Evolutionary conservation across 345 rosid species (phyloP), one percentile per base, ranked within the genome.

Genomic region (Rhodomyrtus tomentosa): DNA sequence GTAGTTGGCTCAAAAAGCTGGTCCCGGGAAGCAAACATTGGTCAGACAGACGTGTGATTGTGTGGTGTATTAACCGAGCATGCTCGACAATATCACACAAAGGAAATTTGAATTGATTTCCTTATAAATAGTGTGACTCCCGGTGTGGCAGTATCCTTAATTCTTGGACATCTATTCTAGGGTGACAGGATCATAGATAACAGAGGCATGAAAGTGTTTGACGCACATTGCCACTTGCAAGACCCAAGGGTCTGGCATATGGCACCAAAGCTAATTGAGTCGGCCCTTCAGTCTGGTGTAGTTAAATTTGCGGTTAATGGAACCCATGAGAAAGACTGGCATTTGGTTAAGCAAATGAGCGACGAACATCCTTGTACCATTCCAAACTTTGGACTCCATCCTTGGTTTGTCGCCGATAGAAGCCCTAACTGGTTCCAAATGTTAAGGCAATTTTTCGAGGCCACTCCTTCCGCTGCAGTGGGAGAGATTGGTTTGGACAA

Each of bases 401-500:
- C 99, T 38, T 93, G 98, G 99, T 95, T 92, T 83, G 88, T 95
- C 80, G 80, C 87, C 40, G 95, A 92, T 84, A 93, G 99, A 88
- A 92, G 90, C 91, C 94, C 95, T 50, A 88, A 86, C 21, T 97
- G 99, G 99, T 91, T 95, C 85, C 87, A 82, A 83, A 87, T 91
- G 21, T 91, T 97, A 54, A 95, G 93, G 92, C 91, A 92, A 32
- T 88, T 89, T 48, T 91, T 97, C 85, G 91, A 91, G 68, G 84
- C 89, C 82, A 92, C 92, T 86, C 99, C 99, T 82, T 68, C 90
- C 85, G 99, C 99, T 88, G 98, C 99, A 55, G 90, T 97, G 88
- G 99, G 99, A 89, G 99, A 97, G 98, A 93, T 95, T 91, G 99
- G 99, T 83, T 88, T 95, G 85, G 99, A 97, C 89, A 97, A 95